These are phyloP conservation scores for Penicillium palitans DNA, from an alignment of 2,329 filamentous ascomycete genomes.

Conservation along the genomic window DNA sequence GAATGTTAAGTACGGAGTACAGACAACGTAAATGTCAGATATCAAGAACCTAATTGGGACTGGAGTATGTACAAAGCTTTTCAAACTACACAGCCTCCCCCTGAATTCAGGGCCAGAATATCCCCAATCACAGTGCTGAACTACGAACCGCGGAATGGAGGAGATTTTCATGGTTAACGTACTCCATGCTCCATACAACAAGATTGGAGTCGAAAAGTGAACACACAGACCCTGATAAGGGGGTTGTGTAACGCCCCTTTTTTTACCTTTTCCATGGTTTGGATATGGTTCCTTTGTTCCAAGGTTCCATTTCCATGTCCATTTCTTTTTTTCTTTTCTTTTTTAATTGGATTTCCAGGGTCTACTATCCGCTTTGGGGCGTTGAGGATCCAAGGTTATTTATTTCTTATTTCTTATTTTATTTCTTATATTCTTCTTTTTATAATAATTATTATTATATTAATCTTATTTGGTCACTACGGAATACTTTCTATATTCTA, in stretches of 20 bases:
- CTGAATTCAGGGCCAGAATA: constrained; percentile 19
- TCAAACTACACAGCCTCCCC: constrained; percentile 28
- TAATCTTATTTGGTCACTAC: background rate
- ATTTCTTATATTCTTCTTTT: background rate
- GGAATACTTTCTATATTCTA: background rate
- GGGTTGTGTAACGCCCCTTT: constrained; percentile 10
- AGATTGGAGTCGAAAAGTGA: background rate
- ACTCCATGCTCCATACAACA: background rate
- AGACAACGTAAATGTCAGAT: background rate
- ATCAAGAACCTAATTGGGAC: background rate
- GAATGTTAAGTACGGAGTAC: background rate
- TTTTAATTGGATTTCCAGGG: constrained; percentile 22
- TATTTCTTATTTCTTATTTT: constrained; percentile 11
- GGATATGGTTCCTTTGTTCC: constrained; percentile 2
- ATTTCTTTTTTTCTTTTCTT: background rate
- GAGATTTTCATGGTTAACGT: background rate
- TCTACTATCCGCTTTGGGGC: constrained; percentile 13
- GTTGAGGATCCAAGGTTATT: constrained; percentile 17
- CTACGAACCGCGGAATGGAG: constrained; percentile 20
- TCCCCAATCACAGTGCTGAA: constrained; percentile 5
- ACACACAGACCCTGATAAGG: constrained; percentile 24
- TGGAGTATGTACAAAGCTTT: constrained; percentile 8
- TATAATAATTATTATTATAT: background rate
- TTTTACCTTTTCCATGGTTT: constrained; percentile 6
- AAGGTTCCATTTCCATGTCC: background rate